Base-by-base conservation (phyloP, 768 basidiomycete genomes). In the Trametopsis cervina region DNA sequence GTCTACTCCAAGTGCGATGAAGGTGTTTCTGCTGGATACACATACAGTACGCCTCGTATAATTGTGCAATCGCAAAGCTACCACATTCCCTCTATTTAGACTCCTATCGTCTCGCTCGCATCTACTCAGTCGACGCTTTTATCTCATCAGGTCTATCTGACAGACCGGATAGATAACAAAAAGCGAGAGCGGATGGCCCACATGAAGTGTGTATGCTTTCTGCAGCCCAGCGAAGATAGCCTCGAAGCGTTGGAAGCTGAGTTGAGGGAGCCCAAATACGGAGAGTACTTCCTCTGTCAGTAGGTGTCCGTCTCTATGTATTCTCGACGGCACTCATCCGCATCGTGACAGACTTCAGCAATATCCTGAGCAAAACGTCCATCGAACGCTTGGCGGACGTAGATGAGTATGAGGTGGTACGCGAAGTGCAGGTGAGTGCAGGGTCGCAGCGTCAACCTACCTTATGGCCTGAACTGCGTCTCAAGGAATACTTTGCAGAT, bases 251-350 rank as follows among this genome's bases (percentile, higher is more conserved):
- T 97, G 47, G 86, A 85, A 55, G 71, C 77, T 47, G 96, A 99
- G 62, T 73, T 99, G 26, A 75, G 75, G 29, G 86, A 91, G 59
- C 95, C 94, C 9, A 87, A 87, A 67, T 99, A 98, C 60, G 93
- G 93, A 64, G 92, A 93, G 70, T 99, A 99, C 69, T 98, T 95
- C 76, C 71, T 99, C 63, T 99, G 95, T 98, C 80, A 86, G 95
- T 91, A 73, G 76, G 84, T 87, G 80, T 46, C 40, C 43, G 21
- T 12, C 38, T 15, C 50, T 20, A 22, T 12, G n/a, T 33, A 15
- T 7, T 33, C 9, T 33, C 15, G 29, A 33, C 15, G 29, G 29
- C 15, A 33, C 15, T 33, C 29, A 33, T 33, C n/a, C 18, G n/a
- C 12, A 36, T 25, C 21, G 3, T 35, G 22, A 12, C 39, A 98